phyloP scores from a whole-genome alignment of 306 rosid species.

The Mimosa bimucronata region DNA sequence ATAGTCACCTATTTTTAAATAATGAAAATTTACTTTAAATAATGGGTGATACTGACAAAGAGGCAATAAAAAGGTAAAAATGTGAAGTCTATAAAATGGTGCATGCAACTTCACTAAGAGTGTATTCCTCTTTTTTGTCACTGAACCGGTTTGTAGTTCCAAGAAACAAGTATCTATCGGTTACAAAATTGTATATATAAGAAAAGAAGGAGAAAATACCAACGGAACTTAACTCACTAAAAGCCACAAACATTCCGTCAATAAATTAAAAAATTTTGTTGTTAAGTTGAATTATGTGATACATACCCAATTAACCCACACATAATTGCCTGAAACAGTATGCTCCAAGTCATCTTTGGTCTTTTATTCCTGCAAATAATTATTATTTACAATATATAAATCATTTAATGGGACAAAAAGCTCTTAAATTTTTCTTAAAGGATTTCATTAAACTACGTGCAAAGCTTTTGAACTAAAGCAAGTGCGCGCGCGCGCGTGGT shows the following conservation, averaged over 20 bases:
- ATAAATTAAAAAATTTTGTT: background rate
- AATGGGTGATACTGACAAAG: no score
- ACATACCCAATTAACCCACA: constrained; percentile 83
- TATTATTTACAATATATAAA: background rate
- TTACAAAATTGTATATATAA: no score
- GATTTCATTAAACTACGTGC: background rate
- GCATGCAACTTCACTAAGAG: no score
- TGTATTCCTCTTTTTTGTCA: background rate
- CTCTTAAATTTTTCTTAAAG: background rate
- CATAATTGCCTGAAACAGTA: constrained; percentile 61
- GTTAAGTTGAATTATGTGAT: background rate
- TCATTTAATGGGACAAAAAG: background rate
- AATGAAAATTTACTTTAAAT: background rate
- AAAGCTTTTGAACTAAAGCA: background rate
- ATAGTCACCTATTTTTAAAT: no score
- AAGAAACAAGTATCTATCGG: no score
- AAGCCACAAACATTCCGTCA: background rate
- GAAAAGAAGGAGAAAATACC: background rate
- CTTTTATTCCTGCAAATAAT: constrained; percentile 59
- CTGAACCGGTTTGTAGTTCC: background rate
- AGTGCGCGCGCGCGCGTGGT: background rate
- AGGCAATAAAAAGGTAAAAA: no score
- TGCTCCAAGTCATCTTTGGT: constrained; percentile 58
- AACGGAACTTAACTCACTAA: background rate
- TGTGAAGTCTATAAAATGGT: no score